phyloP scores from a whole-genome alignment of 2,329 filamentous ascomycete genomes.

The Sporothrix sp. region DNA sequence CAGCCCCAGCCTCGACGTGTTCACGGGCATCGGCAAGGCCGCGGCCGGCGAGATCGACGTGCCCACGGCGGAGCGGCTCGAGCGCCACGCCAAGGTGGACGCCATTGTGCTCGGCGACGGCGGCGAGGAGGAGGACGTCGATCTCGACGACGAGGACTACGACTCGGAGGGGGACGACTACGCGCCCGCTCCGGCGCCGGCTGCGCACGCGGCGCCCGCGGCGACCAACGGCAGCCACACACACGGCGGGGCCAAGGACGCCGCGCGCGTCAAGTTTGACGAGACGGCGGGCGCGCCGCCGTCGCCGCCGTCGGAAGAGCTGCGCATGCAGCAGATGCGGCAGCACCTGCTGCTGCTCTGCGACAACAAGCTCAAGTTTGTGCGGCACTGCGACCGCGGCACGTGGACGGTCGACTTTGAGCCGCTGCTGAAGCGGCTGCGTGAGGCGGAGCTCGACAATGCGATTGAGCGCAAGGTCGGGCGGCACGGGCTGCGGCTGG shows the following conservation, averaged over 20 bases:
- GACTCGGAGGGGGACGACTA: conserved; percentile 22
- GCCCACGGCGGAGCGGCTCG: conserved; percentile 39
- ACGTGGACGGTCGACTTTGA: conserved; percentile 80
- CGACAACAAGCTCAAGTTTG: conserved; percentile 58
- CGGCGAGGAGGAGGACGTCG: conserved; percentile 28
- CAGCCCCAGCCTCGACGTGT: conserved; percentile 42
- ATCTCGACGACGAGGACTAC: conserved; percentile 20
- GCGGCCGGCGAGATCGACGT: conserved; percentile 37
- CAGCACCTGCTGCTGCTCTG: conserved; percentile 65
- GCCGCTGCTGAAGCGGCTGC: conserved; percentile 58
- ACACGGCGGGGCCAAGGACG: conserved; percentile 17
- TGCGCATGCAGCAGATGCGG: conserved; percentile 51
- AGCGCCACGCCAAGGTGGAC: conserved; percentile 21
- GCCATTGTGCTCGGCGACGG: conserved; percentile 20
- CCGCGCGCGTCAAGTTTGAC: conserved; percentile 45
- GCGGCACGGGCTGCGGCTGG: conserved; percentile 66
- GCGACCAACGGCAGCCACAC: conserved; percentile 1
- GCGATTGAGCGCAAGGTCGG: conserved; percentile 72
- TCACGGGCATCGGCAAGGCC: conserved; percentile 47
- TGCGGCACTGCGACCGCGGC: conserved; percentile 58
- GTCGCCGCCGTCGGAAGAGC: conserved; percentile 24
- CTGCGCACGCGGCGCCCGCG: neutral
- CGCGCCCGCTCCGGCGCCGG: neutral
- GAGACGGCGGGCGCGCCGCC: conserved; percentile 24
- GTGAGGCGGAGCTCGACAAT: conserved; percentile 70